These are phyloP conservation scores for Metschnikowia continentalis DNA, from an alignment of 805 yeast species.

Conservation along the genomic window DNA sequence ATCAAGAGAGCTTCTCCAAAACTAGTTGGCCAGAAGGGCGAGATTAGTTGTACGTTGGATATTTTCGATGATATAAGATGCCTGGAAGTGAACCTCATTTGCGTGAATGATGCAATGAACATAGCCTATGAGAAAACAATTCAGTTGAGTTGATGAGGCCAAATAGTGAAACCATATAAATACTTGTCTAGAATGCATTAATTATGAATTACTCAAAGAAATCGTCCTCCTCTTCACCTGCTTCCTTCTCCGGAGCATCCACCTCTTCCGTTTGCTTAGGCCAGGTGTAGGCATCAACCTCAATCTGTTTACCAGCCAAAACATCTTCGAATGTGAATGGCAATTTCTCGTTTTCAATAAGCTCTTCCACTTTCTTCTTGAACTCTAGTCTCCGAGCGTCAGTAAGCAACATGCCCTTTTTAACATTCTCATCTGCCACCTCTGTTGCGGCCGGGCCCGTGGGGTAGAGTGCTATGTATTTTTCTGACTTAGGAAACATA, in stretches of 20 bases:
- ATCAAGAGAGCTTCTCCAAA: constrained; percentile 75
- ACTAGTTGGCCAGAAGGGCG: constrained; percentile 33
- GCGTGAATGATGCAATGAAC: constrained; percentile 67
- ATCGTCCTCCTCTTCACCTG: constrained; percentile 24
- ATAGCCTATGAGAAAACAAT: constrained; percentile 38
- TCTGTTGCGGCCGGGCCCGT: constrained; percentile 24
- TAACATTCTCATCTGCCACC: constrained; percentile 32
- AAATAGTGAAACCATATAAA: not conserved
- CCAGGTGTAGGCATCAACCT: constrained; percentile 18
- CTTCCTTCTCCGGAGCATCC: constrained; percentile 42
- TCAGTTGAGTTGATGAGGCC: constrained; percentile 3
- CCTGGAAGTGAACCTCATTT: constrained; percentile 39
- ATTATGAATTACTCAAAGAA: constrained; percentile 23
- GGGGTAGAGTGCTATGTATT: constrained; percentile 78
- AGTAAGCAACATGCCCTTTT: constrained; percentile 39
- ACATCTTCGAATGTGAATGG: constrained; percentile 50
- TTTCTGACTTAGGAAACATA: constrained; percentile 72
- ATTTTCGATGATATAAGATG: constrained; percentile 51
- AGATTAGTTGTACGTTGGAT: constrained; percentile 41
- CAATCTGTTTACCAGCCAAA: constrained; percentile 34
- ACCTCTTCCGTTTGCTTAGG: constrained; percentile 26
- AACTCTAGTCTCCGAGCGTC: constrained; percentile 43
- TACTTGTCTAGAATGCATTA: constrained; percentile 1
- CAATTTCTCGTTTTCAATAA: constrained; percentile 50
- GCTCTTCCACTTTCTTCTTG: constrained; percentile 45